Evolutionary conservation across 2,329 filamentous ascomycete species (phyloP), one percentile per base, ranked within the genome.

Genomic region (Alternaria conjuncta): DNA sequence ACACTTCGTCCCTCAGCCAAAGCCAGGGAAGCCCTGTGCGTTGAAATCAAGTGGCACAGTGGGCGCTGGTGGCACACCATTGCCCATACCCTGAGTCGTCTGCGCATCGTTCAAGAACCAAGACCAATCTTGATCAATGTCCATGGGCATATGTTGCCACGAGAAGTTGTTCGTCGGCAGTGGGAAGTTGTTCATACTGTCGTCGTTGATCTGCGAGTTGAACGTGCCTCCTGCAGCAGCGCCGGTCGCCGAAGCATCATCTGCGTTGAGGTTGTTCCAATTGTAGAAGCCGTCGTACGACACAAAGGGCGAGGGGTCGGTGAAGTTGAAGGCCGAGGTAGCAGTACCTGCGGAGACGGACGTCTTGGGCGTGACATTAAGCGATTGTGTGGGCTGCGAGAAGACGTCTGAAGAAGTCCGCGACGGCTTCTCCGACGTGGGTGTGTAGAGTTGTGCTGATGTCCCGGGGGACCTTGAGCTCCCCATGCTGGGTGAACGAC

Each of bases 251-350:
- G 47, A 56, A 25, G 62, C 26, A 57, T 73, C 69, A 49, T 71
- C 61, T 28, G 60, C 67, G 47, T 65, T 70, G 11, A 69, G 55
- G 10, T 68, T 69, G 46, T 68, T 71, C 71, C 71, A 76, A 65
- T 80, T 78, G 70, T 81, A 81, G 67, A 81, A 78, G 28, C 79
- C 79, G 64, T 81, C 77, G 67, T 80, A 81, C 2, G 74, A 74
- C 12, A 80, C 74, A 57, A 80, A 80, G 6, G 76, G 70, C 9
- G 66, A 64, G 47, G 64, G 70, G 51, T 73, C 68, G 18, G 59
- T 60, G 32, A 74, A 67, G 36, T 50, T 54, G 49, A 65, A 68
- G 0, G 61, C 32, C 11, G 65, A 55, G 3, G 60, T 28, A 21
- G 63, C 56, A 4, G 68, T 67, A 26, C 62, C 61, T 13, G 67